Evolutionary conservation across 176 grass and related monocot species (phyloP).

Genomic region (Carex kokanica): DNA sequence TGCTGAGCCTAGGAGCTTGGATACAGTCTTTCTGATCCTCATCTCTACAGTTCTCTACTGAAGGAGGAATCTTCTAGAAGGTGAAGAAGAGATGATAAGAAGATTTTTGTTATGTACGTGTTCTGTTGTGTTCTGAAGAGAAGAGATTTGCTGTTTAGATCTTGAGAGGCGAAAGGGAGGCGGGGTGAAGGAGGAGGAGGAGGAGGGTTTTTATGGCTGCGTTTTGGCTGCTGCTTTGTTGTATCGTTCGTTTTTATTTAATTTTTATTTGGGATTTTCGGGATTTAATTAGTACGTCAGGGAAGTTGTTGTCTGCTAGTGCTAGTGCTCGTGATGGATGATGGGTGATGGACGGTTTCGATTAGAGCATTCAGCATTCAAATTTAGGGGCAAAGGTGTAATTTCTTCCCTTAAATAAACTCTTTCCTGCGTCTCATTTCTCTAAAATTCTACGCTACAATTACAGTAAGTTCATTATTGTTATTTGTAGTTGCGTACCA

Average conservation of each 20-base stretch:
- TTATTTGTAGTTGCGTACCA: neutral
- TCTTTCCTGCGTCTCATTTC: neutral
- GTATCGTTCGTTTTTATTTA: neutral
- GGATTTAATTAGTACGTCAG: conserved; percentile 19
- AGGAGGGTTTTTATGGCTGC: conserved; percentile 30
- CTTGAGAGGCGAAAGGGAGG: conserved; percentile 20
- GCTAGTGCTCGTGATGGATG: neutral
- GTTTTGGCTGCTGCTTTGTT: conserved; percentile 13
- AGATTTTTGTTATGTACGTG: too few relatives aligned
- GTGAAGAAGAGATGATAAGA: neutral
- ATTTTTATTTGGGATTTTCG: neutral
- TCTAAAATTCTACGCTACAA: neutral
- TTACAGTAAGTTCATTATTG: neutral
- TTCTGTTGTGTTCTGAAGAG: neutral
- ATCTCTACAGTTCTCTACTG: neutral
- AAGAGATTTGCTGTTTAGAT: neutral
- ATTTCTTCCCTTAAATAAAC: neutral
- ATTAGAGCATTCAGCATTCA: conserved; percentile 9
- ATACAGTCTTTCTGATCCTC: conserved; percentile 30
- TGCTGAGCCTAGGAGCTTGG: conserved; percentile 26
- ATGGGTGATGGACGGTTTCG: conserved; percentile 12
- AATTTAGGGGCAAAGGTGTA: conserved; percentile 17
- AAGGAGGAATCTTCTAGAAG: neutral
- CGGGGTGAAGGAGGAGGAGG: neutral
- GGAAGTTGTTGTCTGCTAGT: conserved; percentile 13